These are phyloP conservation scores for Phytophthora meadii DNA, from an alignment of 352 stramenopile species.

Conservation along the genomic window DNA sequence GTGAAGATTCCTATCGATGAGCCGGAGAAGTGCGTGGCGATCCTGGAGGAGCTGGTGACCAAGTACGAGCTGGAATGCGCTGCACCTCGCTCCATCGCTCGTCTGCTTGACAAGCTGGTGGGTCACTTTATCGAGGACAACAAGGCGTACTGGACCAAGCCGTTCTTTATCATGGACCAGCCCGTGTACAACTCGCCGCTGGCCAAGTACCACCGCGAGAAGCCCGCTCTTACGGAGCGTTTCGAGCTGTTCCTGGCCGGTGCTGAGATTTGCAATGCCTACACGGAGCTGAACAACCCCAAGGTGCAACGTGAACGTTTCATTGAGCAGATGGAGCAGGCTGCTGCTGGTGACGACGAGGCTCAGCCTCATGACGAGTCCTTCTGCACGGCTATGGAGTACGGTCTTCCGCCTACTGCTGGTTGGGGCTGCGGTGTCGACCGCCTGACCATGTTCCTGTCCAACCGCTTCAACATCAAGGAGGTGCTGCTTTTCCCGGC, in stretches of 20 bases:
- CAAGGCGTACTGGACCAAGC: slow-evolving; percentile 91
- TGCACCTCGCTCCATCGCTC: slow-evolving; percentile 72
- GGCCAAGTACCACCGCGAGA: slow-evolving; percentile 96
- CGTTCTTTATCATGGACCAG: slow-evolving; percentile 99
- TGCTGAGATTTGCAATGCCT: slow-evolving; percentile 98
- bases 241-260: slow-evolving; percentile 99
- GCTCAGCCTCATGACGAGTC: slow-evolving; percentile 95
- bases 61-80: slow-evolving; percentile 82
- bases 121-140: slow-evolving; percentile 91
- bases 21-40: slow-evolving; percentile 56
- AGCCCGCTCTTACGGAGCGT: slow-evolving; percentile 94
- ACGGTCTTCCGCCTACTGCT: slow-evolving; percentile 97
- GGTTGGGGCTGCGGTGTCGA: slow-evolving; percentile 98
- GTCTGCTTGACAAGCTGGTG: slow-evolving; percentile 90
- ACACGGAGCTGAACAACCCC: slow-evolving; percentile 99
- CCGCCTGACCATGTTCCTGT: slow-evolving; percentile 97
- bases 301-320: slow-evolving; percentile 88
- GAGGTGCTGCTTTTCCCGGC: slow-evolving; percentile 99
- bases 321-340: slow-evolving; percentile 83
- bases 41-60: slow-evolving; percentile 73
- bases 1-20: slow-evolving; percentile 78
- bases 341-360: slow-evolving; percentile 82
- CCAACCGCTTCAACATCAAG: slow-evolving; percentile 95
- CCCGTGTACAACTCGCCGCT: slow-evolving; percentile 98
- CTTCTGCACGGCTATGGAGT: slow-evolving; percentile 95